These are phyloP conservation scores for Calvatia gigantea DNA, from an alignment of 768 basidiomycete genomes.

Conservation along the genomic window DNA sequence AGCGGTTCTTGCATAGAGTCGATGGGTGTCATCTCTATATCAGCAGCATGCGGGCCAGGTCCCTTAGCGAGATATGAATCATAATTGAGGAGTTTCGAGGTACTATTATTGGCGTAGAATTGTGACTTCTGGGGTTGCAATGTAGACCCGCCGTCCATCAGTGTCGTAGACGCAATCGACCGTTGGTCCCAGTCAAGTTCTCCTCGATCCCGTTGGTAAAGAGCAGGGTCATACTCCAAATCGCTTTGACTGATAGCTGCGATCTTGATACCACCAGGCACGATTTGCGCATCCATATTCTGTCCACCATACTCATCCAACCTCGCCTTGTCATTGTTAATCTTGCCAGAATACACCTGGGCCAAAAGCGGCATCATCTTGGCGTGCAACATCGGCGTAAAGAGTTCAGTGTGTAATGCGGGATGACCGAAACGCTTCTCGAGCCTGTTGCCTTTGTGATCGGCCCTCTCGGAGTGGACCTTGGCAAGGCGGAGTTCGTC, in stretches of 20 bases:
- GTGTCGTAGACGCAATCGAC: conserved; percentile 60
- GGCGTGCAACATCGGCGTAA: conserved; percentile 85
- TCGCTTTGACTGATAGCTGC: conserved; percentile 80
- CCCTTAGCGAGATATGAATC: conserved; percentile 56
- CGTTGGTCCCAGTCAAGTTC: conserved; percentile 87
- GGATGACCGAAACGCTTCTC: conserved; percentile 96
- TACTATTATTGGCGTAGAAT: conserved; percentile 31
- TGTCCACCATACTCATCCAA: conserved; percentile 77
- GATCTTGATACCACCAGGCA: conserved; percentile 79
- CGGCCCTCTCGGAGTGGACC: conserved; percentile 74
- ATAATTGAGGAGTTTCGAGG: conserved; percentile 37
- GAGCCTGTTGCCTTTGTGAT: conserved; percentile 68
- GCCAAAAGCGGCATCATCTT: conserved; percentile 77
- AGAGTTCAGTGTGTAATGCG: conserved; percentile 79
- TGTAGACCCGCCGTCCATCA: conserved; percentile 46
- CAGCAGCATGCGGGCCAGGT: conserved; percentile 27
- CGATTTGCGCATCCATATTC: conserved; percentile 68
- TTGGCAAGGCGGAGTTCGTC: conserved; percentile 71
- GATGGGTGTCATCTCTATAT: conserved; percentile 55
- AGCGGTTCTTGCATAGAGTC: conserved; percentile 62
- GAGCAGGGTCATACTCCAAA: conserved; percentile 76
- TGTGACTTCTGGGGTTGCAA: conserved; percentile 39
- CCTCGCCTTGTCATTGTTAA: conserved; percentile 58
- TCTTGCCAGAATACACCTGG: conserved; percentile 75
- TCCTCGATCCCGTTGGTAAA: conserved; percentile 78